phyloP scores from a whole-genome alignment of 140 eudicot genomes.

The Senecio squalidus region DNA sequence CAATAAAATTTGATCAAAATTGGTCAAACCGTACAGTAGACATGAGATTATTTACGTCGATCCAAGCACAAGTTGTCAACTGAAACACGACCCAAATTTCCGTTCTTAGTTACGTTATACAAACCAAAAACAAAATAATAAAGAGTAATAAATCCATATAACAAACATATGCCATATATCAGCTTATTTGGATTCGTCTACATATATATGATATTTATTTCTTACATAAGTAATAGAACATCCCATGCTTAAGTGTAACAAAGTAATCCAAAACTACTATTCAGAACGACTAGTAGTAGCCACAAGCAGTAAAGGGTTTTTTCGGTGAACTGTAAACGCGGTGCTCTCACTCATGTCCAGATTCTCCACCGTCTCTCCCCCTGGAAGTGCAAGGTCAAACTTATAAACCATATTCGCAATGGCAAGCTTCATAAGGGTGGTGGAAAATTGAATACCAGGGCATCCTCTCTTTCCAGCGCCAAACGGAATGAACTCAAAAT shows the following conservation, averaged over 20 bases:
- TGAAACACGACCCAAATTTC: no score
- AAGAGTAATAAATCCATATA: no score
- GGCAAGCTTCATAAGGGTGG: constrained; percentile 3
- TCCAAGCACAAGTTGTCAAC: no score
- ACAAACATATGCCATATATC: no score
- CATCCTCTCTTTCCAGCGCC: constrained; percentile 9
- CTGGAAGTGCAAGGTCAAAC: constrained; percentile 3
- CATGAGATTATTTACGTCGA: no score
- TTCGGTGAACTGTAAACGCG: background rate
- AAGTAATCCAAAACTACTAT: background rate
- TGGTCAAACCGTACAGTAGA: no score
- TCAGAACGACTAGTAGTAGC: constrained; percentile 2
- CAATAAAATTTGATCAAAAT: no score
- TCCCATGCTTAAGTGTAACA: background rate
- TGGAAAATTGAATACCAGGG: constrained; percentile 9
- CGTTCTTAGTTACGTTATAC: no score
- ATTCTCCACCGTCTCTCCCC: background rate
- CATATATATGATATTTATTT: no score
- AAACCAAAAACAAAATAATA: no score
- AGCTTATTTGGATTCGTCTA: no score
- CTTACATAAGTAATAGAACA: background rate
- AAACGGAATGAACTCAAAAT: constrained; percentile 4
- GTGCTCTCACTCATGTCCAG: constrained; percentile 10
- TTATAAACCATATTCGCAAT: constrained; percentile 5
- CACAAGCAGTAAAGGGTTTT: constrained; percentile 8